Base-by-base conservation (phyloP, 1,284 basidiomycete genomes). In the Heterobasidion parviporum region DNA sequence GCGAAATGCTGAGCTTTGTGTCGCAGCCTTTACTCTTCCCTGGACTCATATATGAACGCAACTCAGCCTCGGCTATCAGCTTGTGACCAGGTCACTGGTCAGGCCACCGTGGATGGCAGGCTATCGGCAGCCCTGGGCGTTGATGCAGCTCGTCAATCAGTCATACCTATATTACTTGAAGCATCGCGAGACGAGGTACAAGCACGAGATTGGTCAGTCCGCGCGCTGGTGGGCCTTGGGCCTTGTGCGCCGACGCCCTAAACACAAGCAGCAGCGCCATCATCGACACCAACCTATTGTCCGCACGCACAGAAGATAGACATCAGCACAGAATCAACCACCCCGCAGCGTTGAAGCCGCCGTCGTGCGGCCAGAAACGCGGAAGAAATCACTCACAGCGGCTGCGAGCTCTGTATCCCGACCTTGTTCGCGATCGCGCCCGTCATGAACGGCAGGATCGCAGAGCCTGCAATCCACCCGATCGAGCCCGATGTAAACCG, bases 381-480 rank as follows among this genome's bases (percentile, higher is more conserved):
- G 53, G 57, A 32, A 15, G 20, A 6, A 36, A 53, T n/a, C 26
- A 73, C 79, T 64, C 63, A 82, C 80, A 84, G 59, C 7, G 82
- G 82, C 57, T 83, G 81, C 59, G 85, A 62, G 54, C 70, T 71
- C 36, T 65, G 65, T 41, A 85, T 83, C 1, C 81, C 79, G n/a
- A 72, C 68, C 56, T 63, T 72, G 15, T 70, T 70, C 1, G 80
- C 77, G 16, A 85, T 70, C 1, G 76, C 74, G 26, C 82, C 82
- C 0, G 79, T 80, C 52, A 81, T 69, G 63, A 82, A 83, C 4
- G 82, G 81, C 15, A 82, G 59, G 18, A 76, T 57, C 0, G 82
- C 82, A n/a, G 74, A 75, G 3, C 82, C 80, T 18, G 76, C 71
- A 50, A 82, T 81, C 76, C 77, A 83, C 3, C 80, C 80, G 36